Conservation (phyloP, 768 basidiomycete genomes). For the Kwoniella newhampshirensis region DNA sequence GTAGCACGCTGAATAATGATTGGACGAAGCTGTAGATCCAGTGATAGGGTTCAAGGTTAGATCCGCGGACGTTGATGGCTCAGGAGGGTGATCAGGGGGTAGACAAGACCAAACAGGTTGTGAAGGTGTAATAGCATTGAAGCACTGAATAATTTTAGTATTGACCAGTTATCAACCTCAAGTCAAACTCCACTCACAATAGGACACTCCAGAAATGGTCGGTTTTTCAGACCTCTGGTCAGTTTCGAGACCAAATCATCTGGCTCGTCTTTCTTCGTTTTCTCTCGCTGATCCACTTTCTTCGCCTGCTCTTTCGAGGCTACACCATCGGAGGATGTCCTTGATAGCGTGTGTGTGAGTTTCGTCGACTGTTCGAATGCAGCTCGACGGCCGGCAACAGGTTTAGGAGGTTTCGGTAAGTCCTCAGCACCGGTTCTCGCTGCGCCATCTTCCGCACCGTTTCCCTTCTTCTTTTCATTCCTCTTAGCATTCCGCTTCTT, state of each 20-base stretch:
- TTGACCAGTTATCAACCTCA: neutral
- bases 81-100: constrained; percentile 57
- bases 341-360: constrained; percentile 20
- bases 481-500: constrained; percentile 8
- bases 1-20: constrained; percentile 62
- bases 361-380: constrained; percentile 39
- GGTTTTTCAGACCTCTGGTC: constrained; percentile 35
- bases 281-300: constrained; percentile 1
- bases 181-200: constrained; percentile 37
- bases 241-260: constrained; percentile 46
- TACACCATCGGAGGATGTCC: constrained; percentile 3
- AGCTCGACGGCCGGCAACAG: constrained; percentile 28
- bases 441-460: neutral
- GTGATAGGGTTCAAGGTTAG: constrained; percentile 13
- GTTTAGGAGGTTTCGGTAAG: neutral
- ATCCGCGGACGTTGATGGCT: constrained; percentile 11
- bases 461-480: neutral
- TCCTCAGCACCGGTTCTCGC: neutral
- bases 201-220: constrained; percentile 49
- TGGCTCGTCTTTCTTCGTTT: constrained; percentile 37
- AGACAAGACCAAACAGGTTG: constrained; percentile 85
- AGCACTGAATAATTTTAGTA: constrained; percentile 58
- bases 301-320: neutral
- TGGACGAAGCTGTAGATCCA: constrained; percentile 15
- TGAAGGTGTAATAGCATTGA: constrained; percentile 70